Base-by-base conservation (phyloP, 2,329 filamentous ascomycete species). In the Thyridium curvatum region DNA sequence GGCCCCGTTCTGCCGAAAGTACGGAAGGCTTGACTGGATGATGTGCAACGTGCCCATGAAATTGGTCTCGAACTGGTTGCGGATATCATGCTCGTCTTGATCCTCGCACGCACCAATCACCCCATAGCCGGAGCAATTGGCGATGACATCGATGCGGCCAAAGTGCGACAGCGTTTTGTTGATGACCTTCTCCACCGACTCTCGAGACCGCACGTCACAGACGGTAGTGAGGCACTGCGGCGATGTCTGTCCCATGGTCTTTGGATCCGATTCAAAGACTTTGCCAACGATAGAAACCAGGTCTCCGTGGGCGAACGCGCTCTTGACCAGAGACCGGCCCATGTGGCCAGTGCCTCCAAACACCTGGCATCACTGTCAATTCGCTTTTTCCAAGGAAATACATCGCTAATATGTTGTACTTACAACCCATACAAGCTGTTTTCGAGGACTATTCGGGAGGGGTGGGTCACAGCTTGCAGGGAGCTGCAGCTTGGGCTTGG, bases 301-400 rank as follows among this genome's bases (percentile, higher is more conserved):
- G 58, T 98, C 93, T 50, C 84, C 84, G 51, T 88, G 84, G 13
- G 78, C 71, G 16, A 97, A 72, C 13, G 86, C 88, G 39, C 77
- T 80, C 53, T 93, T 91, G 43, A 91, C 86, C 15, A 97, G 77
- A 8, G 86, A 94, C 38, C 88, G 83, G 42, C 93, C 93, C 73
- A 97, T 94, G 54, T 98, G 93, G 40, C 93, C 93, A n/a, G 90
- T 96, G 35, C 88, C 90, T 35, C 93, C 93, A 62, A 96, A 98
- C 39, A 97, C 72, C 87, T 89, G 43, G 31, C 12, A 43, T 30
- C 16, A 21, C 37, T 34, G 46, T 46, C 17, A 44, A 12, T 26
- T 35, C 12, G 31, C 12, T 28, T 17, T 37, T 10, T 10, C 26
- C 32, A 33, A 18, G 13, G 12, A 21, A 33, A 34, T 12, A 14